phyloP scores from a whole-genome alignment of 2,329 filamentous ascomycete species.

The Pyrenophora tritici-repentis region DNA sequence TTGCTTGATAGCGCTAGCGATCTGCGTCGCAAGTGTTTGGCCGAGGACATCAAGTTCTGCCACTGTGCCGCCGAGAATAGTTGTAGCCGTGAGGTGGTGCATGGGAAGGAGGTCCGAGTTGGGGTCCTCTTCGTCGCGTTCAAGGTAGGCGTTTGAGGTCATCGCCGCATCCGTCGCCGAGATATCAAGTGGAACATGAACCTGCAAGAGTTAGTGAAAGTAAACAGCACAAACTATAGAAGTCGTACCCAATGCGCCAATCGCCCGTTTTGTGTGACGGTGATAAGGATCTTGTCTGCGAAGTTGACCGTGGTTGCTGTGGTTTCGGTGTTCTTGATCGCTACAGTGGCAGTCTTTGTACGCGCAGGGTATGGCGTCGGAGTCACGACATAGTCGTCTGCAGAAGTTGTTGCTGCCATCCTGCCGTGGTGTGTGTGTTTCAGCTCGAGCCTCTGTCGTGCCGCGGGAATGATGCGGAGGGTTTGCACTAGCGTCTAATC shows the following conservation, averaged over 20 bases:
- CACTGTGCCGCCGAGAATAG: slow-evolving; percentile 81
- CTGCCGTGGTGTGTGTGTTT: neutral
- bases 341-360: slow-evolving; percentile 60
- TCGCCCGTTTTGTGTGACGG: slow-evolving; percentile 81
- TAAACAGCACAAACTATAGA: neutral
- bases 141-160: slow-evolving; percentile 49
- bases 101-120: slow-evolving; percentile 68
- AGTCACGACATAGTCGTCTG: slow-evolving; percentile 28
- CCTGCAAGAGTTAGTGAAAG: slow-evolving; percentile 53
- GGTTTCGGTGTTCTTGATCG: slow-evolving; percentile 71
- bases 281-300: slow-evolving; percentile 88
- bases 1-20: slow-evolving; percentile 78
- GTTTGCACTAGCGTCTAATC: slow-evolving; percentile 28
- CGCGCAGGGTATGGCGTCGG: slow-evolving; percentile 68
- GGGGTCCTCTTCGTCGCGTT: slow-evolving; percentile 52
- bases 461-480: slow-evolving; percentile 21
- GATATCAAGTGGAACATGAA: slow-evolving; percentile 77
- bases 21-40: slow-evolving; percentile 86
- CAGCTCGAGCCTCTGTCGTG: slow-evolving; percentile 1
- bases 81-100: slow-evolving; percentile 81
- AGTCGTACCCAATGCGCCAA: slow-evolving; percentile 87
- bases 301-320: slow-evolving; percentile 76
- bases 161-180: slow-evolving; percentile 68
- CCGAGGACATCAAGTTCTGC: slow-evolving; percentile 80
- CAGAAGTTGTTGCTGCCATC: slow-evolving; percentile 17